Base-by-base conservation (phyloP, 2,329 filamentous ascomycete species). In the Cladosporium velox region DNA sequence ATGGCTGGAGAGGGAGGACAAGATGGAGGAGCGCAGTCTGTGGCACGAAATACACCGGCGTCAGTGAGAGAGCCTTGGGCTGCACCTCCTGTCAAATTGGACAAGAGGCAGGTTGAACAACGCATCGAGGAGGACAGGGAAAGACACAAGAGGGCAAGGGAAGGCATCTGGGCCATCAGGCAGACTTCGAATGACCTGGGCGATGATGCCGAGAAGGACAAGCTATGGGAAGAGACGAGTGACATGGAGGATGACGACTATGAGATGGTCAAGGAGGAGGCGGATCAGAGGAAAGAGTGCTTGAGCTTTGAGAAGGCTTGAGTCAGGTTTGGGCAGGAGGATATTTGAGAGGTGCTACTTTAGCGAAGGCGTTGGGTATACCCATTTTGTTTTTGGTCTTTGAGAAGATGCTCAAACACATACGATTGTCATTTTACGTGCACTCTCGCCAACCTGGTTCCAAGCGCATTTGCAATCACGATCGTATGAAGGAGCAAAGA, bases 121-220 rank as follows among this genome's bases (percentile, higher is more conserved):
- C 85, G 95, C 49, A 97, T 99, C 69, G 96, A 99, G 73, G 96
- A 99, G 79, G 95, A 99, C 78, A 85, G 95, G 3, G 95, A 99
- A 78, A 84, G 95, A 52, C 96, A 99, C 78, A 99, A 99, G 83
- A 84, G 94, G 52, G 82, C 94, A 73, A 83, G 95, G 26, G 95
- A 99, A 80, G 93, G 89, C 72, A 96, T 97, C 69, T 99, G 96
- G 95, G 92, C 93, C 0, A 88, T 97, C 2, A 66, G 66, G 52
- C 75, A 77, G 66, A 54, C 60, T 11, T 60, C 58, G 15, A 87
- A 87, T 34, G 51, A 60, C 24, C 84, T 86, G 10, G 85, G 87
- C 35, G 81, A 84, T 10, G 83, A 86, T 30, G 86, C 89, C 8
- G 94, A 98, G 79, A 89, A 92, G 79, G 86, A 89, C 69, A 91